phyloP scores from a whole-genome alignment of 1,139 yeast genomes.

The Kodamaea suecica region DNA sequence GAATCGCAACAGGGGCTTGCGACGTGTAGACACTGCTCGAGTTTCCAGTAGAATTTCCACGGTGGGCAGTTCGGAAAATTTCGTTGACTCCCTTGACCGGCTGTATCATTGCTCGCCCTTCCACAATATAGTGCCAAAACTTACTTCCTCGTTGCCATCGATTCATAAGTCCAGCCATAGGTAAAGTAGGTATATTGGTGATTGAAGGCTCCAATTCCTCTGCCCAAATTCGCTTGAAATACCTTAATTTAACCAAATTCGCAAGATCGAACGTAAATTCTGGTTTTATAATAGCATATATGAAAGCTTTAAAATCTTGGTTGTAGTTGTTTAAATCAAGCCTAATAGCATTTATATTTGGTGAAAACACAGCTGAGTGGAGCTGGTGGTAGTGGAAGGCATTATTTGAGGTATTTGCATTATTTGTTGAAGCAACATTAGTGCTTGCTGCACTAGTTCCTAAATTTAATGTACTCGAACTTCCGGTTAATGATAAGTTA shows the following conservation, averaged over 20 bases:
- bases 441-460: neutral
- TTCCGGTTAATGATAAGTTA: neutral
- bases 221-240: conserved; percentile 59
- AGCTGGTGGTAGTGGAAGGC: conserved; percentile 17
- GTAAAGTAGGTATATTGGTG: conserved; percentile 30
- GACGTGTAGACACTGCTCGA: conserved; percentile 19
- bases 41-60: conserved; percentile 6
- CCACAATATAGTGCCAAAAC: conserved; percentile 65
- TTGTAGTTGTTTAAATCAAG: conserved; percentile 51
- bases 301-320: conserved; percentile 41
- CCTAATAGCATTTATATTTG: conserved; percentile 54
- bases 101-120: conserved; percentile 79
- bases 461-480: neutral
- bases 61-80: conserved; percentile 39
- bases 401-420: neutral
- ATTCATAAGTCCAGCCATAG: conserved; percentile 34
- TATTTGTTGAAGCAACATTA: neutral
- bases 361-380: conserved; percentile 43
- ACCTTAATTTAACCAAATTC: conserved; percentile 52
- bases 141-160: conserved; percentile 49
- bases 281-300: conserved; percentile 32
- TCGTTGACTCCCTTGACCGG: conserved; percentile 87
- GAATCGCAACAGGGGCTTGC: conserved; percentile 61
- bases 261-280: conserved; percentile 38
- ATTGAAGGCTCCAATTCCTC: conserved; percentile 78